Evolutionary conservation across 495 filamentous ascomycete species (phyloP).

Genomic region (Pseudoneurospora amorphoporcata): DNA sequence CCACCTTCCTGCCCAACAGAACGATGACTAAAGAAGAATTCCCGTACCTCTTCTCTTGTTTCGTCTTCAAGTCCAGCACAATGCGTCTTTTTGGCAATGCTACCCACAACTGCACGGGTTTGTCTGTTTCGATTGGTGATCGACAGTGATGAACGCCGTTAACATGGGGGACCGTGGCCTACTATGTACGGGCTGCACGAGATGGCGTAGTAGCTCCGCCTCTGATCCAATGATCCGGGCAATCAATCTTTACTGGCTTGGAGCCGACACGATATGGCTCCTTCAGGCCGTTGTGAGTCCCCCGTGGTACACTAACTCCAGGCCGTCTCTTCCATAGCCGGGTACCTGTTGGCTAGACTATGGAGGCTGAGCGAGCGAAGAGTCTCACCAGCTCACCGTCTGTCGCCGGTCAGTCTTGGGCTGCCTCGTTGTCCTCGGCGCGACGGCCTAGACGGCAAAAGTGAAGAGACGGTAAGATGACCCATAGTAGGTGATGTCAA

Average conservation of each 20-base stretch:
- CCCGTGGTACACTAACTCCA: not conserved
- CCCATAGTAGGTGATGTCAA: not conserved
- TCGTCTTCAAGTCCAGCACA: not conserved
- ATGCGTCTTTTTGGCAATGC: slow-evolving; percentile 4
- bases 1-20: not conserved
- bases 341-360: not conserved
- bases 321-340: not conserved
- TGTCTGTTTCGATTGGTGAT: slow-evolving; percentile 22
- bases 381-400: not conserved
- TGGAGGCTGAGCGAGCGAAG: not conserved
- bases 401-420: slow-evolving; percentile 8
- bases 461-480: slow-evolving; percentile 1
- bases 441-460: not conserved
- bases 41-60: not conserved
- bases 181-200: slow-evolving; percentile 15
- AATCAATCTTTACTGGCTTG: slow-evolving; percentile 14
- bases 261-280: slow-evolving; percentile 17
- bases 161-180: slow-evolving; percentile 19
- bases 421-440: slow-evolving; percentile 18
- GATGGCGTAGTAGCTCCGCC: slow-evolving; percentile 21
- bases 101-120: slow-evolving; percentile 10
- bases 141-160: slow-evolving; percentile 23
- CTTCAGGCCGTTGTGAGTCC: slow-evolving; percentile 3
- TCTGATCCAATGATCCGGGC: slow-evolving; percentile 14
- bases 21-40: not conserved